A percentile compares a stretch with the other conserved stretches of the same genome.
Conservation (phyloP, 2,329 filamentous ascomycete genomes). For the Trichoderma sp. region DNA sequence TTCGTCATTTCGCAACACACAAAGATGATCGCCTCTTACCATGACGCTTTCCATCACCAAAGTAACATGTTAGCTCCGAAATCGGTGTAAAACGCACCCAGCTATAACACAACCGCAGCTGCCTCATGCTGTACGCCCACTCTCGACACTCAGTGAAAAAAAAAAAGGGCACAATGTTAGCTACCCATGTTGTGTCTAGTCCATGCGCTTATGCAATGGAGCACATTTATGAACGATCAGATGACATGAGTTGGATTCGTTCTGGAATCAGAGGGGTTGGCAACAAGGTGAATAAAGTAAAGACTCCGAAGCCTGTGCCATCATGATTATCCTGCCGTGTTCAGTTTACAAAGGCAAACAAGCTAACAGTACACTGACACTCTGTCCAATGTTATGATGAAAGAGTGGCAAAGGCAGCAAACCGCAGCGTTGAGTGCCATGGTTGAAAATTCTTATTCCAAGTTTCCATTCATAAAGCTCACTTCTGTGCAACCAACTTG, state of each 20-base stretch:
- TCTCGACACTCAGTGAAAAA: neutral
- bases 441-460: neutral
- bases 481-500: neutral
- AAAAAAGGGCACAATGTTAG: neutral
- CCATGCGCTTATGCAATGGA: neutral
- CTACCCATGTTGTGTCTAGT: neutral
- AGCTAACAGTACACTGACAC: neutral
- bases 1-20: neutral
- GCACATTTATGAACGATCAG: slow-evolving; percentile 4
- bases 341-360: neutral
- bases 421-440: neutral
- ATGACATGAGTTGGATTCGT: neutral
- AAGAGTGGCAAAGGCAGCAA: neutral
- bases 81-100: neutral
- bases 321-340: neutral
- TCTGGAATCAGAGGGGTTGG: neutral
- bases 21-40: neutral
- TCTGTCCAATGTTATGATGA: neutral
- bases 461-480: neutral
- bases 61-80: neutral
- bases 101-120: neutral
- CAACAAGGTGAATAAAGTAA: neutral
- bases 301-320: neutral
- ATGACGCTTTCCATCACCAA: neutral
- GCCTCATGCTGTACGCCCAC: slow-evolving; percentile 1